Evolutionary conservation across 2,329 filamentous ascomycete species (phyloP).

Genomic region (Pseudocercospora cruenta): DNA sequence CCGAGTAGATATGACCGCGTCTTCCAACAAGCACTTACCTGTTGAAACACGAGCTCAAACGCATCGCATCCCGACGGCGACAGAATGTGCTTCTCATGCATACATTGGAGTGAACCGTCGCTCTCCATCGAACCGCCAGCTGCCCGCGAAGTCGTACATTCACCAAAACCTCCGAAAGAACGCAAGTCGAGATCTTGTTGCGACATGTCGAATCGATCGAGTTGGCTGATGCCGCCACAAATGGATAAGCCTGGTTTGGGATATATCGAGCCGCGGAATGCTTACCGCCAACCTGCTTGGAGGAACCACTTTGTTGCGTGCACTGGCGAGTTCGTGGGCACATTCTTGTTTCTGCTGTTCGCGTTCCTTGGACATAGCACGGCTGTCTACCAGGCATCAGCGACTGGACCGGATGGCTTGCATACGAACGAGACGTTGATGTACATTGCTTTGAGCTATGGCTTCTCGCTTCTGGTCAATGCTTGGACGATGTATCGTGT

Average conservation of each 20-base stretch:
- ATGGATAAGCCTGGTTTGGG: slow-evolving; percentile 10
- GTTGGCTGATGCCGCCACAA: neutral
- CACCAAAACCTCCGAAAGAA: neutral
- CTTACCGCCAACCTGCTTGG: slow-evolving; percentile 9
- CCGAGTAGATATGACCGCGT: neutral
- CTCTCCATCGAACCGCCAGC: slow-evolving; percentile 4
- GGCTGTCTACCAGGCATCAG: slow-evolving; percentile 30
- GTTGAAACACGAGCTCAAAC: neutral
- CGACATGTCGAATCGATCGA: neutral
- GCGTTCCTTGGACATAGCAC: slow-evolving; percentile 37
- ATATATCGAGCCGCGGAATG: slow-evolving; percentile 3
- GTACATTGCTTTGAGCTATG: slow-evolving; percentile 37
- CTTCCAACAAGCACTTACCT: slow-evolving; percentile 1
- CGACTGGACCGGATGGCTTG: slow-evolving; percentile 23
- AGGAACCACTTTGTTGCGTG: slow-evolving; percentile 30
- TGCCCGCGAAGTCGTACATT: neutral
- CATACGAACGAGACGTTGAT: slow-evolving; percentile 33
- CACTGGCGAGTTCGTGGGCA: slow-evolving; percentile 41
- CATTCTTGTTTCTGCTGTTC: slow-evolving; percentile 41
- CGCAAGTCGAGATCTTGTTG: neutral
- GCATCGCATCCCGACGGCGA: neutral
- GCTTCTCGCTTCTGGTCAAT: slow-evolving; percentile 36
- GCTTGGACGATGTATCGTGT: slow-evolving; percentile 39
- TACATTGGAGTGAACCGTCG: slow-evolving; percentile 1
- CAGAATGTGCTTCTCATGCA: neutral